Conservation (phyloP, 768 basidiomycete species). For the Tubosaeta sp. region DNA sequence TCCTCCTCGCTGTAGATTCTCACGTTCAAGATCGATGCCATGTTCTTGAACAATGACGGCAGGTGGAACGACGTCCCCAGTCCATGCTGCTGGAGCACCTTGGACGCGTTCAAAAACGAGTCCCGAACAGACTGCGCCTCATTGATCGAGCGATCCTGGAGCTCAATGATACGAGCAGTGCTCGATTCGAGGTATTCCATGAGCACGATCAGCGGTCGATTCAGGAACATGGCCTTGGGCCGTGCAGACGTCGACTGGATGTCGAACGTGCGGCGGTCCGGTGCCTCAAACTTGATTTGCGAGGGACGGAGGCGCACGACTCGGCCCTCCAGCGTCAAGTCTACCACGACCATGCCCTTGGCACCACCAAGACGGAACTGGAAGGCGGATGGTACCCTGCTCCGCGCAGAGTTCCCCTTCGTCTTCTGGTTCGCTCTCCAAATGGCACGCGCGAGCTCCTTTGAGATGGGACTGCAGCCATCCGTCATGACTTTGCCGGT, state of each 20-base stretch:
- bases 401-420: conserved; percentile 19
- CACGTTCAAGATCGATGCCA: conserved; percentile 32
- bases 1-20: conserved; percentile 9
- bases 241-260: conserved; percentile 44
- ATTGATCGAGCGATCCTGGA: conserved; percentile 37
- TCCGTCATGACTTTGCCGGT: conserved; percentile 43
- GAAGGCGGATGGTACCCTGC: conserved; percentile 35
- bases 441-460: conserved; percentile 31
- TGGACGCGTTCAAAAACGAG: conserved; percentile 35
- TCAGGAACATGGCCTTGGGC: conserved; percentile 42
- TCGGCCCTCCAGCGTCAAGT: conserved; percentile 34
- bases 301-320: conserved; percentile 40
- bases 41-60: conserved; percentile 38
- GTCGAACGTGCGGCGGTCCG: conserved; percentile 37
- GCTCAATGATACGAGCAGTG: conserved; percentile 27
- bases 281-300: conserved; percentile 46
- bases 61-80: conserved; percentile 44
- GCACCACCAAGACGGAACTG: conserved; percentile 45
- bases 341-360: conserved; percentile 46
- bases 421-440: conserved; percentile 33
- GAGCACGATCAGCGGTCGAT: conserved; percentile 46
- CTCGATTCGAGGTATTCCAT: conserved; percentile 43
- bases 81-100: conserved; percentile 40
- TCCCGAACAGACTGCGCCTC: conserved; percentile 33
- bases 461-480: conserved; percentile 46